phyloP scores from a whole-genome alignment of 129 eudicot species.

The Scalesia atractyloides region DNA sequence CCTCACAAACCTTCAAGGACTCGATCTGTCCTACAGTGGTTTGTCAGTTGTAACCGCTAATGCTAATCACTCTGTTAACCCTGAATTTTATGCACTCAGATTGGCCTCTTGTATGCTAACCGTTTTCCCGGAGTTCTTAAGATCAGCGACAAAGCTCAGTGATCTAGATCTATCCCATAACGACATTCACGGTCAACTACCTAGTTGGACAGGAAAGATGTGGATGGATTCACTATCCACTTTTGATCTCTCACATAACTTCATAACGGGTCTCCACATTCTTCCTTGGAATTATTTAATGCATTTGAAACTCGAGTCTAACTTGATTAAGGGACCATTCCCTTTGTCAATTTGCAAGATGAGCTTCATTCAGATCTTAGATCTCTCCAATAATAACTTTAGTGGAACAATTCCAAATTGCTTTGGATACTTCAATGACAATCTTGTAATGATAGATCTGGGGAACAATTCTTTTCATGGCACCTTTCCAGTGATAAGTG shows the following conservation, averaged over 20 bases:
- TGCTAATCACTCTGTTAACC: background rate
- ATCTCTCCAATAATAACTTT: conserved; percentile 33
- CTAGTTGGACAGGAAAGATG: conserved; percentile 24
- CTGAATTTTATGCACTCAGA: background rate
- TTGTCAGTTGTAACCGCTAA: background rate
- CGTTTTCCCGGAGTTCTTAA: conserved; percentile 5
- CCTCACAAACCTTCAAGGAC: conserved; percentile 8
- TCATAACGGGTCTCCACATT: conserved; percentile 3
- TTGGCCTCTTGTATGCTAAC: conserved; percentile 24
- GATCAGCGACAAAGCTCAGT: conserved; percentile 7
- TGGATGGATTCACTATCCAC: background rate
- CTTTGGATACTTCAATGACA: conserved; percentile 25
- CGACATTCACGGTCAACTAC: conserved; percentile 20
- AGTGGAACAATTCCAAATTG: conserved; percentile 35
- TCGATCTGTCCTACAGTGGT: conserved; percentile 30
- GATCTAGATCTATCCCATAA: conserved; percentile 20
- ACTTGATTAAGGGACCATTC: conserved; percentile 29
- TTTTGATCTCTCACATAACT: conserved; percentile 36
- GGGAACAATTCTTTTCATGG: conserved; percentile 31
- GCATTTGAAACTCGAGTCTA: conserved; percentile 3
- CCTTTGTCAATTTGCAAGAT: conserved; percentile 36
- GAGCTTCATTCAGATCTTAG: conserved; percentile 1
- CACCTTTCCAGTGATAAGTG: conserved; percentile 21
- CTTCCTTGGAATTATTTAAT: too few relatives aligned
- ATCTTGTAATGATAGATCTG: conserved; percentile 12